phyloP scores from a whole-genome alignment of 495 filamentous ascomycete species.

The Neurospora discreta region DNA sequence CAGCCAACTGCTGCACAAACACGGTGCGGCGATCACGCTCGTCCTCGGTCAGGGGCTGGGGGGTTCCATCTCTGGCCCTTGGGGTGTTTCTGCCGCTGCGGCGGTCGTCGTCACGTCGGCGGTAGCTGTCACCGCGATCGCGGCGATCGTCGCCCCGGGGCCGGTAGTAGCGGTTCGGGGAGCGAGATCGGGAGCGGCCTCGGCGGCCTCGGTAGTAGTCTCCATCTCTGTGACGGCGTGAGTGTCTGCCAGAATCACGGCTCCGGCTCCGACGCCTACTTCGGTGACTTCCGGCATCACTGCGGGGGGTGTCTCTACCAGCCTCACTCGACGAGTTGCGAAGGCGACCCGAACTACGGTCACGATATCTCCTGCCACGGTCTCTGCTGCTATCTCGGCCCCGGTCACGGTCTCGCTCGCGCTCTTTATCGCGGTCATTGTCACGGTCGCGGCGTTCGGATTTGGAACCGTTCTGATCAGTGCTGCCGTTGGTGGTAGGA shows the following conservation, averaged over 20 bases:
- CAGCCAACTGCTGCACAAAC: conserved; percentile 95
- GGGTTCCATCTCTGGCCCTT: conserved; percentile 38
- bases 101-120: conserved; percentile 42
- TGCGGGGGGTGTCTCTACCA: conserved; percentile 51
- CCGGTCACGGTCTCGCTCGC: conserved; percentile 36
- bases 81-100: conserved; percentile 40
- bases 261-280: conserved; percentile 76
- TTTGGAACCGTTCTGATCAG: conserved; percentile 41
- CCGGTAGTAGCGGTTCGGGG: conserved; percentile 68
- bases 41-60: conserved; percentile 74
- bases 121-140: conserved; percentile 31
- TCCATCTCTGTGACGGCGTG: conserved; percentile 69
- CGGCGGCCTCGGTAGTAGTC: conserved; percentile 64
- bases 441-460: conserved; percentile 26
- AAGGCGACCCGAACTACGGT: conserved; percentile 49
- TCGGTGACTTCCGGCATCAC: conserved; percentile 76
- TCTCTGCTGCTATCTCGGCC: conserved; percentile 48
- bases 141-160: conserved; percentile 49
- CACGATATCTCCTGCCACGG: conserved; percentile 53
- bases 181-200: conserved; percentile 60
- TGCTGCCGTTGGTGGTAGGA: conserved; percentile 27
- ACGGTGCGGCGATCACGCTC: conserved; percentile 94
- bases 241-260: conserved; percentile 66
- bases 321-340: conserved; percentile 26
- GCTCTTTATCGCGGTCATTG: conserved; percentile 19